These are phyloP conservation scores for Parathielavia hyrcaniae DNA, from an alignment of 495 filamentous ascomycete genomes.

Conservation along the genomic window DNA sequence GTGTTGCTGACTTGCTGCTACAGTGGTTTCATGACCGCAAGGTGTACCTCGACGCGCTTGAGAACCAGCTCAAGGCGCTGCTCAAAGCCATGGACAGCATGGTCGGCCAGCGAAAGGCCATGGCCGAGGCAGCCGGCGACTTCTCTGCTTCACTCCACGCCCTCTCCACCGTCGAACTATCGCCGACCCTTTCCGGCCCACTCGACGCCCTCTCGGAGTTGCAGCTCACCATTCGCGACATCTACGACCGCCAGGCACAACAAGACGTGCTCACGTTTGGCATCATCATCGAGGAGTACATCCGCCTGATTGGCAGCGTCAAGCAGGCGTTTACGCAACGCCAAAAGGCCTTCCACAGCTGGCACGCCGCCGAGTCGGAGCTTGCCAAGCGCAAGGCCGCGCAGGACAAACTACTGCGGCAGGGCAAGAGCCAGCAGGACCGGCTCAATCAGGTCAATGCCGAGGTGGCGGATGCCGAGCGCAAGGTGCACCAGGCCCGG, in stretches of 20 bases:
- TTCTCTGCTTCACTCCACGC: slow-evolving; percentile 88
- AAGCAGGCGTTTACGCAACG: slow-evolving; percentile 88
- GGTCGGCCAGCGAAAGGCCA: slow-evolving; percentile 80
- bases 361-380: slow-evolving; percentile 84
- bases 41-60: slow-evolving; percentile 88
- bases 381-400: slow-evolving; percentile 75
- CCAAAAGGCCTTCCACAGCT: slow-evolving; percentile 90
- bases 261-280: slow-evolving; percentile 94
- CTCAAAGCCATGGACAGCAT: slow-evolving; percentile 91
- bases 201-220: slow-evolving; percentile 86
- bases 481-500: slow-evolving; percentile 83
- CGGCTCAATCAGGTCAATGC: slow-evolving; percentile 82
- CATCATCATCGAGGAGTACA: slow-evolving; percentile 97
- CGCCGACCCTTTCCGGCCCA: slow-evolving; percentile 78
- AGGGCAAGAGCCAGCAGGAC: slow-evolving; percentile 93
- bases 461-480: slow-evolving; percentile 87
- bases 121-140: slow-evolving; percentile 87
- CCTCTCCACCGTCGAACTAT: slow-evolving; percentile 80
- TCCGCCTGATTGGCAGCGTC: slow-evolving; percentile 85
- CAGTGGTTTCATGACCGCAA: slow-evolving; percentile 97
- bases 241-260: slow-evolving; percentile 94
- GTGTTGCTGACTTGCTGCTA: slow-evolving; percentile 4
- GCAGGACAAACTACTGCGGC: slow-evolving; percentile 86
- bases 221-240: slow-evolving; percentile 85
- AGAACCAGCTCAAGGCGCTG: slow-evolving; percentile 89